phyloP scores from a whole-genome alignment of 2,329 filamentous ascomycete species.

The Incumbomyces delicatus region DNA sequence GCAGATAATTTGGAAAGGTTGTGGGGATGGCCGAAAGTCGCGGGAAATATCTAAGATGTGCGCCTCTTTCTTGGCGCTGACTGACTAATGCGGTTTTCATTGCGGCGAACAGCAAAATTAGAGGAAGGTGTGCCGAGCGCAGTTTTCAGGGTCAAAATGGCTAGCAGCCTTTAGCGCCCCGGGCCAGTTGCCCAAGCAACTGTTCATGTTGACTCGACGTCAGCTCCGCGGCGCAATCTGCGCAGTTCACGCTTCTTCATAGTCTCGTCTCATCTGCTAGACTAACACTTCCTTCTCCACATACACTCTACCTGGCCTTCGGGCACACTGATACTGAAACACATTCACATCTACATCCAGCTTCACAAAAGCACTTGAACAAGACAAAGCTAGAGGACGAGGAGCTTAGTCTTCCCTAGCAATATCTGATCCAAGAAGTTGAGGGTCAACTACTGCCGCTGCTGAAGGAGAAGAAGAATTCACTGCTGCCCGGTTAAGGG shows the following conservation, averaged over 20 bases:
- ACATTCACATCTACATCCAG: background rate
- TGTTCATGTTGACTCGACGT: background rate
- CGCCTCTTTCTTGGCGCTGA: background rate
- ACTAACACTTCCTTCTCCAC: conserved; percentile 8
- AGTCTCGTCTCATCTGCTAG: conserved; percentile 4
- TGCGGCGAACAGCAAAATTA: too few relatives aligned
- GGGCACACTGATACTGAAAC: background rate
- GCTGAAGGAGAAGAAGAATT: conserved; percentile 20
- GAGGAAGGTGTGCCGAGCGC: too few relatives aligned
- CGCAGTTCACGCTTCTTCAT: background rate
- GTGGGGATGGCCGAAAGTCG: background rate
- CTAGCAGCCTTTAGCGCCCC: too few relatives aligned
- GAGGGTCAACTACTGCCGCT: conserved; percentile 19
- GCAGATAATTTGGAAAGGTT: conserved; percentile 4
- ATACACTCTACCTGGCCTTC: conserved; percentile 2
- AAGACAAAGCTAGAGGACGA: background rate
- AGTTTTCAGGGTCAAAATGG: too few relatives aligned
- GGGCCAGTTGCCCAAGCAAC: background rate
- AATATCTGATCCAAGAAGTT: background rate
- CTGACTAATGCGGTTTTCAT: too few relatives aligned
- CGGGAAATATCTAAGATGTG: background rate
- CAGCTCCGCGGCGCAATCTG: too few relatives aligned
- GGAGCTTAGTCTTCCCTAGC: background rate
- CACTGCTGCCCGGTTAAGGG: conserved; percentile 60
- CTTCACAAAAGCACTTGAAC: conserved; percentile 1